Conservation (phyloP, 441 rosid genomes). For the Populus hybrid region DNA sequence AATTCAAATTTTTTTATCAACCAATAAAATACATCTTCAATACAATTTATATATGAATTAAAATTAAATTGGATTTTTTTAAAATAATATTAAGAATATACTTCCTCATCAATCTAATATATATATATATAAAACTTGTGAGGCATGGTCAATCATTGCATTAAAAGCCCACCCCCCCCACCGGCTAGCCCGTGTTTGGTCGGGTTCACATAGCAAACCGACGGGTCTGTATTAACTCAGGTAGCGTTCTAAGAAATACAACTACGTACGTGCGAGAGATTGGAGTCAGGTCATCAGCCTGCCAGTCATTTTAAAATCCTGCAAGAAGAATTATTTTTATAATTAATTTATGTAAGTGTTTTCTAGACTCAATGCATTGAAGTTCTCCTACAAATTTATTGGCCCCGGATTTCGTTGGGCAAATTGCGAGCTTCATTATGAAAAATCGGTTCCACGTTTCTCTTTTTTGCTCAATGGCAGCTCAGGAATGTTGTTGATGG, state of each 20-base stretch:
- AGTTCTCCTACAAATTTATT: background rate
- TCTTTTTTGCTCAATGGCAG: background rate
- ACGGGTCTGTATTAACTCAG: constrained; percentile 2
- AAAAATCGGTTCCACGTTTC: background rate
- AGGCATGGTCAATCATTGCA: constrained; percentile 48
- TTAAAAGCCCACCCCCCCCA: constrained; percentile 23
- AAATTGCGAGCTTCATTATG: background rate
- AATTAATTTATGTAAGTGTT: background rate
- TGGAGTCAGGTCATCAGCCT: background rate
- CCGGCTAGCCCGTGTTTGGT: constrained; percentile 39
- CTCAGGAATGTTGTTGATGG: background rate
- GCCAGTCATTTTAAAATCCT: background rate
- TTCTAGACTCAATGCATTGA: constrained; percentile 7
- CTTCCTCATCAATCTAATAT: background rate
- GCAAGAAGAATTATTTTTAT: background rate
- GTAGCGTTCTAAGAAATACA: constrained; percentile 19
- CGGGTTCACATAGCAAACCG: constrained; percentile 44
- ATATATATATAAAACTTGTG: too few relatives aligned
- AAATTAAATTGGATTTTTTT: too few relatives aligned
- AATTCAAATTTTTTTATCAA: too few relatives aligned
- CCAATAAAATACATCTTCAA: too few relatives aligned
- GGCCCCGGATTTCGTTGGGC: constrained; percentile 4
- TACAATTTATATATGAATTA: too few relatives aligned
- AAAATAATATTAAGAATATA: too few relatives aligned
- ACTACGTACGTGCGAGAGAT: background rate